Base-by-base conservation (phyloP, 2,329 filamentous ascomycete species). In the Metarhizium robertsii region DNA sequence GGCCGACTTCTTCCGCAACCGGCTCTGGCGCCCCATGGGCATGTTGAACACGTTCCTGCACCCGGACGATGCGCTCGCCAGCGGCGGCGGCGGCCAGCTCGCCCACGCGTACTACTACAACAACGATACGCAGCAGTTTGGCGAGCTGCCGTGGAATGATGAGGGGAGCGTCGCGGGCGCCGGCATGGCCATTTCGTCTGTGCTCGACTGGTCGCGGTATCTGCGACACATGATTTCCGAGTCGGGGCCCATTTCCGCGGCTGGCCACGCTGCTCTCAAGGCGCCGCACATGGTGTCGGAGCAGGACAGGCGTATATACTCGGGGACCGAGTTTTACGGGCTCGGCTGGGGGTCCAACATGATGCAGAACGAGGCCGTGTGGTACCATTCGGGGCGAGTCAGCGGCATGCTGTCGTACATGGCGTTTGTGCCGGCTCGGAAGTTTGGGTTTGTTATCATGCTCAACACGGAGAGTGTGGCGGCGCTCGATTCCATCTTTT, bases 21-120 rank as follows among this genome's bases (percentile, higher is more conserved):
- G 64, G 36, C 63, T 79, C 29, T 77, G 75, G 69, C 54, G 57
- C 6, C 74, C 74, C 0, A 66, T 79, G 56, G 68, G 65, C 7
- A 78, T 79, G 75, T 58, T 61, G 16, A 66, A 71, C 54, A 75
- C 73, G 1, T 71, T 65, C 32, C 55, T 71, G 13, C 62, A 62
- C 0, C 54, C 59, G 1, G 42, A 55, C 6, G 64, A 70, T 48
- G 50, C 36, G 13, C 13, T 52, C 7, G 55, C 56, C 1, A 60
- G 59, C 16, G 55, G 57, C 0, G 54, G 59, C 16, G 55, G 57
- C 0, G 54, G 60, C 1, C 20, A 57, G 4, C 64, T 78, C 10
- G 72, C 75, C 0, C 64, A 66, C 6, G 70, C 71, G 1, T 75
- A 78, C 48, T 63, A 63, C 49, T 75, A 69, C 61, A 57, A 71